Evolutionary conservation across 2,329 filamentous ascomycete genomes (phyloP).

Genomic region (Cadophora malorum): DNA sequence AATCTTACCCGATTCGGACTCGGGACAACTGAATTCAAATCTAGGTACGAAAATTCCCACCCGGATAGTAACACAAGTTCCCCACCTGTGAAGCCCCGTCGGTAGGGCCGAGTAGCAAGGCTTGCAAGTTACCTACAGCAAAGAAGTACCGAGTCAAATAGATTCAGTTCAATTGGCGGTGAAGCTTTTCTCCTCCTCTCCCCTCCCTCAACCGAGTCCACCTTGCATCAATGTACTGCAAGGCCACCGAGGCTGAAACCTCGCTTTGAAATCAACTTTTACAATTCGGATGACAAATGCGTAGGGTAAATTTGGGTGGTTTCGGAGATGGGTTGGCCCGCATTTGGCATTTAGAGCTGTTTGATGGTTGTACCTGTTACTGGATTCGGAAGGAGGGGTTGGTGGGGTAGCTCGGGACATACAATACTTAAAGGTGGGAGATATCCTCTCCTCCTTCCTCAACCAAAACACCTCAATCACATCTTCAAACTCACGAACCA

Average conservation of each 20-base stretch:
- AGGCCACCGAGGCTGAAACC: neutral
- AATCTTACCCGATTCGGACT: neutral
- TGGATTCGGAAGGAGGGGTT: constrained; percentile 17
- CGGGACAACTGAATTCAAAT: neutral
- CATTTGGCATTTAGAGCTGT: neutral
- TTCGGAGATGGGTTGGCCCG: neutral
- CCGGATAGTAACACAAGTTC: too few species aligned
- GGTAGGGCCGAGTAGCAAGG: too few species aligned
- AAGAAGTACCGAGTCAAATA: too few species aligned
- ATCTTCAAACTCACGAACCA: too few species aligned
- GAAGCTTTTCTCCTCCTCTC: neutral
- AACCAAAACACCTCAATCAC: too few species aligned
- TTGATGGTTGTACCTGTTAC: neutral
- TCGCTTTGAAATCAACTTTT: constrained; percentile 3
- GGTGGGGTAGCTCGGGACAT: neutral
- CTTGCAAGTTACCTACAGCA: too few species aligned
- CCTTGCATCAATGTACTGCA: neutral
- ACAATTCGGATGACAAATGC: neutral
- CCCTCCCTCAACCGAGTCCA: too few species aligned
- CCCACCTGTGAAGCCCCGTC: too few species aligned
- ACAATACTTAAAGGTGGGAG: constrained; percentile 1
- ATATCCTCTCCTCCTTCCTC: neutral
- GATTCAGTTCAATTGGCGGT: neutral
- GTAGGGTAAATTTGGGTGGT: neutral
- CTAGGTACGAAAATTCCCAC: too few species aligned